A percentile compares a stretch with the other conserved stretches of the same genome.
These are phyloP conservation scores for Fusarium brevicatenulatum DNA, from an alignment of 2,329 filamentous ascomycete species.

Conservation along the genomic window DNA sequence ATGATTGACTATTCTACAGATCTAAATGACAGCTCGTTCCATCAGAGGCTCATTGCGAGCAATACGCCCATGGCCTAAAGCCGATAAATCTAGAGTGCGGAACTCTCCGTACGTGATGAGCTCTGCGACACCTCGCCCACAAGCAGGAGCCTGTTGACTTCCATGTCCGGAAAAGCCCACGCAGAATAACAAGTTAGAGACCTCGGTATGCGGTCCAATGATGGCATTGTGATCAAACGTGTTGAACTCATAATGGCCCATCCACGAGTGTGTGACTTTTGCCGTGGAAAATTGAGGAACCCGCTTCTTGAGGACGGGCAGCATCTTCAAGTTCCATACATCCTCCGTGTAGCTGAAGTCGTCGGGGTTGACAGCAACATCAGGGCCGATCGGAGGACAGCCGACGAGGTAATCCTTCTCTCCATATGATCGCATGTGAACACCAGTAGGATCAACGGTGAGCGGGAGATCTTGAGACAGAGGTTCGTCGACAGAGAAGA, in stretches of 20 bases:
- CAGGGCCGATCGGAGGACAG: conserved; percentile 3
- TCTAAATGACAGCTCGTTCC: background rate
- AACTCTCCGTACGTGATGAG: conserved; percentile 17
- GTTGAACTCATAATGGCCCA: conserved; percentile 25
- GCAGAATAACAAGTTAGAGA: conserved; percentile 2
- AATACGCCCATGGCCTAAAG: conserved; percentile 7
- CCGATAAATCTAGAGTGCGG: conserved; percentile 11
- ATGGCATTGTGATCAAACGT: conserved; percentile 23
- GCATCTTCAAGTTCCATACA: conserved; percentile 20
- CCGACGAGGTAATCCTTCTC: conserved; percentile 17
- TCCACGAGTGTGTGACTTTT: conserved; percentile 17
- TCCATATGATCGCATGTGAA: conserved; percentile 21
- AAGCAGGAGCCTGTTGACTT: conserved; percentile 18
- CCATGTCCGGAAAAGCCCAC: conserved; percentile 14
- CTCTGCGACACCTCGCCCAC: conserved; percentile 13
- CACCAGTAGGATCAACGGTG: conserved; percentile 15
- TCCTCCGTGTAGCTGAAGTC: conserved; percentile 17
- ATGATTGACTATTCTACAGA: background rate
- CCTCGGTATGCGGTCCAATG: conserved; percentile 10
- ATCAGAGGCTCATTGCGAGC: conserved; percentile 3
- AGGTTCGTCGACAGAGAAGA: conserved; percentile 18
- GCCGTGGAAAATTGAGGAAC: conserved; percentile 16
- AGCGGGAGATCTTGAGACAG: conserved; percentile 16
- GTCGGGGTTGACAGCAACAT: background rate
- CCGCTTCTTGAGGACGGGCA: conserved; percentile 12